Evolutionary conservation across 2,329 filamentous ascomycete genomes (phyloP).

Genomic region (Pleomassaria siparia): DNA sequence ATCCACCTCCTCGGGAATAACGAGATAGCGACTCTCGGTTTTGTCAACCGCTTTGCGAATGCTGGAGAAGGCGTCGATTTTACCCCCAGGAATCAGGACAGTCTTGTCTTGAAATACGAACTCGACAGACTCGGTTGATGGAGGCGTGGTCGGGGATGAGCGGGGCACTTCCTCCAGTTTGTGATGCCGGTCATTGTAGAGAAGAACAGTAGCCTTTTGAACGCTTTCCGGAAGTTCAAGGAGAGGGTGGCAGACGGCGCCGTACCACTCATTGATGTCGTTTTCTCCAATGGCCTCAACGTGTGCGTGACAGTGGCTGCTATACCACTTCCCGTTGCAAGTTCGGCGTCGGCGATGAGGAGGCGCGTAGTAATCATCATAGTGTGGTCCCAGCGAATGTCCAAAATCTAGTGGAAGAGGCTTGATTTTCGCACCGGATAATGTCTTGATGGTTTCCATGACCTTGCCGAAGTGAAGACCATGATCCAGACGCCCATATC

Average conservation of each 20-base stretch:
- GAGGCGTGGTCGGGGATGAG: conserved; percentile 18
- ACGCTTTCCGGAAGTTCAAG: conserved; percentile 21
- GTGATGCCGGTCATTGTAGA: conserved; percentile 30
- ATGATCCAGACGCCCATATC: conserved; percentile 42
- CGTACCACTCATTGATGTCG: conserved; percentile 38
- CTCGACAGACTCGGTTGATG: conserved; percentile 40
- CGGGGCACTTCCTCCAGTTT: conserved; percentile 33
- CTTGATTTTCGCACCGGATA: conserved; percentile 26
- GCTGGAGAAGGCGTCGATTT: conserved; percentile 30
- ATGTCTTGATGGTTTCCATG: conserved; percentile 40
- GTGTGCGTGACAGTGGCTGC: conserved; percentile 25
- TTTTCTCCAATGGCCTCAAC: conserved; percentile 15
- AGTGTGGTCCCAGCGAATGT: conserved; percentile 12
- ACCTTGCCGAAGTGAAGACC: conserved; percentile 46
- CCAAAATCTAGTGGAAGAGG: conserved; percentile 41
- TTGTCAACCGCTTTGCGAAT: conserved; percentile 35
- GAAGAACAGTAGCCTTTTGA: conserved; percentile 24
- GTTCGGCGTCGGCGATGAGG: conserved; percentile 1
- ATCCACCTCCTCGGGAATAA: conserved; percentile 29
- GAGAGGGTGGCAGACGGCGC: conserved; percentile 33
- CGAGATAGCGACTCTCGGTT: conserved; percentile 25
- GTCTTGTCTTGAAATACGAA: conserved; percentile 41
- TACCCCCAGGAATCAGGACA: conserved; percentile 32
- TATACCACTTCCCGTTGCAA: conserved; percentile 22
- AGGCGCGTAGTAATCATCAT: conserved; percentile 16